Percentiles rank a stretch among this genome's conserved stretches.
These are phyloP conservation scores for Kluyveromyces dobzhanskii DNA, from an alignment of 805 yeast species.

Conservation along the genomic window DNA sequence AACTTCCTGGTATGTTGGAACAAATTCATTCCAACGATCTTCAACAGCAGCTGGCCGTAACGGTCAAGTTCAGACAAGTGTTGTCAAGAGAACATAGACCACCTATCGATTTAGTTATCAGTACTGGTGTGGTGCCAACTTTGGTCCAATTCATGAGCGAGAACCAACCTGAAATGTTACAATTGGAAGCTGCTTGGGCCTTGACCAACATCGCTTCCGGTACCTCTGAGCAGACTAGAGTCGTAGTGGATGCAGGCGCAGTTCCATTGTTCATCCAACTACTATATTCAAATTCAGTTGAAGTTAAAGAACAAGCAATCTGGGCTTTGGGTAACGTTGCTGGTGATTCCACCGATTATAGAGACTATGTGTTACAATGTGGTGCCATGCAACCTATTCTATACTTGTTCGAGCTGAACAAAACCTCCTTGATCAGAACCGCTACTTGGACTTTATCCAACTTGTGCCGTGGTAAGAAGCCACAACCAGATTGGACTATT, in stretches of 20 bases:
- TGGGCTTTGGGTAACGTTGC: conserved; percentile 99
- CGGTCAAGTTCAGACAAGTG: conserved; percentile 88
- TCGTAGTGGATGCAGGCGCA: conserved; percentile 89
- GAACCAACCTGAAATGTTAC: conserved; percentile 75
- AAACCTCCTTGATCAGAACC: conserved; percentile 85
- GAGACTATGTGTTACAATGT: conserved; percentile 80
- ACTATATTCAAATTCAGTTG: conserved; percentile 70
- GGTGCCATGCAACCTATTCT: conserved; percentile 88
- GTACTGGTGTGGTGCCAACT: conserved; percentile 87
- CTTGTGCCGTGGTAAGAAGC: conserved; percentile 91
- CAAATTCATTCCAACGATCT: conserved; percentile 67
- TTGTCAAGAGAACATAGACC: conserved; percentile 92
- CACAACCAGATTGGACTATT: conserved; percentile 90
- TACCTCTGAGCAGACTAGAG: conserved; percentile 75
- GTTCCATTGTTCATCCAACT: conserved; percentile 85
- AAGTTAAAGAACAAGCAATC: conserved; percentile 96
- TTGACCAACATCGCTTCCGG: conserved; percentile 97
- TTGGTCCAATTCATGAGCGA: conserved; percentile 77
- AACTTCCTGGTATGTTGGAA: conserved; percentile 79
- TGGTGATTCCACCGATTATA: conserved; percentile 84
- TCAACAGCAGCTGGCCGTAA: conserved; percentile 77
- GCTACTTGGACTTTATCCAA: conserved; percentile 98
- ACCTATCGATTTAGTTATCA: conserved; percentile 88
- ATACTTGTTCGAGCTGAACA: conserved; percentile 66
- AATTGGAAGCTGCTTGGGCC: conserved; percentile 99